These are phyloP conservation scores for Irpex sp. DNA, from an alignment of 1,284 basidiomycete genomes.

Conservation along the genomic window DNA sequence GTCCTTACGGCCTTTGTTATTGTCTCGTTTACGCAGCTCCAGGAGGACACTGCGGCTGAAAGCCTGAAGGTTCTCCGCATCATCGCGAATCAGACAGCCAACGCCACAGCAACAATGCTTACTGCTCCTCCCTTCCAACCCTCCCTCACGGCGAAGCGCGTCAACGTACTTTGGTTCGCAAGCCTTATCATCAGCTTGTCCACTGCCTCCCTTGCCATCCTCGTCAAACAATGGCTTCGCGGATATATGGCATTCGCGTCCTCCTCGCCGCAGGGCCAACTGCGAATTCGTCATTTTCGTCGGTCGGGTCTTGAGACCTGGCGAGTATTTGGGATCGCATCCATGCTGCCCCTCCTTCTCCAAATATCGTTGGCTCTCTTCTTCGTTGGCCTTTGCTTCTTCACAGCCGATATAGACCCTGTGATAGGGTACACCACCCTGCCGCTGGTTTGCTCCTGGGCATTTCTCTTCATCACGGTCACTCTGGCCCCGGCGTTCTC, in stretches of 20 bases:
- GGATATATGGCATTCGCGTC: constrained; percentile 2
- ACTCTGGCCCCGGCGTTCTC: background rate
- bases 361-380: constrained; percentile 14
- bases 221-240: constrained; percentile 17
- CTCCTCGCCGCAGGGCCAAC: background rate
- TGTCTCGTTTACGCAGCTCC: constrained; percentile 6
- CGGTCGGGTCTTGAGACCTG: constrained; percentile 5
- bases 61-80: too few species aligned
- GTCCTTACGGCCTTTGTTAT: constrained; percentile 12
- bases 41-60: background rate
- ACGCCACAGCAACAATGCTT: background rate
- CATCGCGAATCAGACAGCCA: too few species aligned
- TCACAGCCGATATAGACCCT: constrained; percentile 8
- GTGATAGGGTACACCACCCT: background rate
- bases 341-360: constrained; percentile 14
- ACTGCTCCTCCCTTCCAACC: background rate
- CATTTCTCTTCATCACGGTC: background rate
- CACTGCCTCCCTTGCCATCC: constrained; percentile 15
- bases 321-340: constrained; percentile 12
- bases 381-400: constrained; percentile 13
- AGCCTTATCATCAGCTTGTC: constrained; percentile 15
- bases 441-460: background rate
- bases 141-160: background rate
- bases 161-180: constrained; percentile 14
- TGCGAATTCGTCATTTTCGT: constrained; percentile 8